Evolutionary conservation across 495 filamentous ascomycete species (phyloP).

Genomic region (Oidiodendron maius): DNA sequence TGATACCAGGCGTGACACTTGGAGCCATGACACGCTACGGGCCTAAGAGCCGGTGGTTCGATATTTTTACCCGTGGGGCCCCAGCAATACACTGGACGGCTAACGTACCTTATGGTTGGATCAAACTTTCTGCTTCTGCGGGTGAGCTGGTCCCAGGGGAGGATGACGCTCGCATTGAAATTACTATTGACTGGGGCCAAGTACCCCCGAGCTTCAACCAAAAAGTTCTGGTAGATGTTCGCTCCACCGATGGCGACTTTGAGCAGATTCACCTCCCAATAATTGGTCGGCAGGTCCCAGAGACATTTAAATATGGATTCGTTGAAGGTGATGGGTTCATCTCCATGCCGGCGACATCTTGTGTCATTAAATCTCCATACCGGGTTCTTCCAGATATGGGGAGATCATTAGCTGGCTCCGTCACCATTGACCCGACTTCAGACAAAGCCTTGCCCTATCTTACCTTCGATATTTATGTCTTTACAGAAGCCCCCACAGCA

Average conservation of each 20-base stretch:
- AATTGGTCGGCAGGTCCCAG: conserved; percentile 43
- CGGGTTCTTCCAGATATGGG: conserved; percentile 46
- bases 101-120: conserved; percentile 45
- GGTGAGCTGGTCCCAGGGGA: conserved; percentile 42
- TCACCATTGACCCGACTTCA: conserved; percentile 46
- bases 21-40: conserved; percentile 55
- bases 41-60: conserved; percentile 51
- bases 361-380: conserved; percentile 27
- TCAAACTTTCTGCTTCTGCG: conserved; percentile 46
- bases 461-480: conserved; percentile 59
- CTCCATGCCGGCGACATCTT: conserved; percentile 40
- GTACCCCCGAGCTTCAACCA: conserved; percentile 42
- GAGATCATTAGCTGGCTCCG: conserved; percentile 43
- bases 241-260: conserved; percentile 38
- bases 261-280: conserved; percentile 47
- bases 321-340: conserved; percentile 58
- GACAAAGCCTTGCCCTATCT: conserved; percentile 42
- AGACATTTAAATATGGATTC: conserved; percentile 56
- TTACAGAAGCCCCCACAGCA: conserved; percentile 41
- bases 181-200: conserved; percentile 54
- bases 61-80: conserved; percentile 58
- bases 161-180: conserved; percentile 48
- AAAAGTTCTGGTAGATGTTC: conserved; percentile 34
- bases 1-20: conserved; percentile 30
- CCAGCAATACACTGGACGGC: conserved; percentile 50